A percentile compares a stretch with the other conserved stretches of the same genome.
phyloP scores from a whole-genome alignment of 2,329 filamentous ascomycete species.

The Aspergillus piperis region DNA sequence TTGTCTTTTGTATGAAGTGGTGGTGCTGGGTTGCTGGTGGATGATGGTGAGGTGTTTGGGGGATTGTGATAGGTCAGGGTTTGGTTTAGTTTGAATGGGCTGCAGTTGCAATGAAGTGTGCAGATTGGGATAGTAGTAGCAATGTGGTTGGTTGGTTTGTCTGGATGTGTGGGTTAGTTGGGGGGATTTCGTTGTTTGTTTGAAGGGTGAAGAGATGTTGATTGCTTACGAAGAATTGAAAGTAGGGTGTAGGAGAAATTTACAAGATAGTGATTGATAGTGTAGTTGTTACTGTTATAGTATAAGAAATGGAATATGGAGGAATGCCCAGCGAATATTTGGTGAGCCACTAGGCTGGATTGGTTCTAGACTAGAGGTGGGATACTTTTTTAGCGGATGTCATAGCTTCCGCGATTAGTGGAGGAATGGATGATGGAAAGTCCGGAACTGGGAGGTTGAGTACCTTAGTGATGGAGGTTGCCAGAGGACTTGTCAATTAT shows the following conservation, averaged over 20 bases:
- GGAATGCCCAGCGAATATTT: not conserved
- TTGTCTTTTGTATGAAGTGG: too few species aligned
- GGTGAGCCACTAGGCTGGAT: not conserved
- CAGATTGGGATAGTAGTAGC: not conserved
- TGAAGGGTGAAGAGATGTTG: too few species aligned
- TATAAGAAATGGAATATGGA: not conserved
- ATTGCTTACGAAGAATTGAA: too few species aligned
- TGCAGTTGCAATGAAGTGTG: not conserved
- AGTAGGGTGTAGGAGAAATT: too few species aligned
- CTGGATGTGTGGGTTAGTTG: not conserved
- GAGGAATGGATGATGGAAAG: not conserved
- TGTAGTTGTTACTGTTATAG: too few species aligned
- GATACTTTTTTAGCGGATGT: not conserved
- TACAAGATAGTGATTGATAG: too few species aligned
- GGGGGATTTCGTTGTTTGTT: too few species aligned
- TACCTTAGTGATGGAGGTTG: too few species aligned
- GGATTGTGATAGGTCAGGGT: conserved; percentile 8
- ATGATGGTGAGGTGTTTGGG: not conserved
- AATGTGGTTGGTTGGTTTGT: not conserved
- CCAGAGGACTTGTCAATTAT: too few species aligned
- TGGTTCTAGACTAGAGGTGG: not conserved
- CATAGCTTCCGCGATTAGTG: not conserved
- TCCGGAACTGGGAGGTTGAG: not conserved
- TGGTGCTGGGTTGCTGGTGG: not conserved
- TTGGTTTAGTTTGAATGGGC: not conserved